Conservation (phyloP, 176 grass and related monocot species). For the Triticum urartu region DNA sequence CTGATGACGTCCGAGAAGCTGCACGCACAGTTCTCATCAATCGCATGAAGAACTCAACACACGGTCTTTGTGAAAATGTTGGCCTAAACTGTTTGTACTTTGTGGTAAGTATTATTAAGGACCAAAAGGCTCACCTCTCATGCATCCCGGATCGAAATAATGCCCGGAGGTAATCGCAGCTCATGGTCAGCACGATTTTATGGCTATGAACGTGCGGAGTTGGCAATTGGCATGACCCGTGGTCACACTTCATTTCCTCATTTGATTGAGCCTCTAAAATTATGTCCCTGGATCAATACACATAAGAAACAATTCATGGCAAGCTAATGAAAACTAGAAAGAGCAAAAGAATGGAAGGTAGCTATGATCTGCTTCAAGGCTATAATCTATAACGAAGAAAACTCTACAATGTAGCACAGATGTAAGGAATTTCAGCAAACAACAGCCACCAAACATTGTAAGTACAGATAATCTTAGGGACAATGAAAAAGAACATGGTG, state of each 20-base stretch:
- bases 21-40: slow-evolving; percentile 14
- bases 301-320: neutral
- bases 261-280: slow-evolving; percentile 72
- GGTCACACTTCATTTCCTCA: slow-evolving; percentile 40
- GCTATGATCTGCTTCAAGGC: neutral
- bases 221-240: slow-evolving; percentile 43
- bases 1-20: slow-evolving; percentile 61
- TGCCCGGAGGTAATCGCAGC: slow-evolving; percentile 72
- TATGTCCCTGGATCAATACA: slow-evolving; percentile 60
- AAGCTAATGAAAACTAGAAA: neutral
- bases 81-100: neutral
- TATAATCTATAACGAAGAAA: neutral
- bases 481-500: neutral
- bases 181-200: slow-evolving; percentile 61
- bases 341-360: neutral
- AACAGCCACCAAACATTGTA: neutral
- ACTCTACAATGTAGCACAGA: neutral
- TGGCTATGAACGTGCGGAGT: slow-evolving; percentile 65
- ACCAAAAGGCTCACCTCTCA: slow-evolving; percentile 60
- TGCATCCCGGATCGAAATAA: slow-evolving; percentile 89
- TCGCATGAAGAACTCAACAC: neutral
- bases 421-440: neutral
- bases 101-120: neutral
- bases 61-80: neutral
- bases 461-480: neutral